phyloP scores from a whole-genome alignment of 345 rosid genomes.

The Brassica cretica region DNA sequence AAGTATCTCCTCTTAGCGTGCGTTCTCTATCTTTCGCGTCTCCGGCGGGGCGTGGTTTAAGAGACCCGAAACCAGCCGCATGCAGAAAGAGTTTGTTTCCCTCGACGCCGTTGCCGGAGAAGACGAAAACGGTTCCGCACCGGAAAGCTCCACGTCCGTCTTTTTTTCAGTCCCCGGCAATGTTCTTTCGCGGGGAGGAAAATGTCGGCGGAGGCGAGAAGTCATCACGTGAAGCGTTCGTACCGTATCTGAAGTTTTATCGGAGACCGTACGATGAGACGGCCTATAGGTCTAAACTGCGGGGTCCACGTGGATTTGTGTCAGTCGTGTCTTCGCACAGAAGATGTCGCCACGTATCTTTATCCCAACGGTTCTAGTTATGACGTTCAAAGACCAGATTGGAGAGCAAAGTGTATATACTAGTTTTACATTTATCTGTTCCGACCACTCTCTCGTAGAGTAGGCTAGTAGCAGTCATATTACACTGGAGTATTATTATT shows the following conservation, averaged over 20 bases:
- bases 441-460: not conserved
- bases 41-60: constrained; percentile 51
- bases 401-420: constrained; percentile 35
- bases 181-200: constrained; percentile 66
- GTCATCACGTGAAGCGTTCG: constrained; percentile 73
- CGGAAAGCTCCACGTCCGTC: constrained; percentile 76
- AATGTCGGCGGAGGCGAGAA: constrained; percentile 56
- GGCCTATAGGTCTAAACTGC: constrained; percentile 82
- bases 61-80: constrained; percentile 23
- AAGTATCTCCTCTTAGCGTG: constrained; percentile 65
- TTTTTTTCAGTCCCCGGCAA: constrained; percentile 88
- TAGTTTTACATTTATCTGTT: constrained; percentile 14
- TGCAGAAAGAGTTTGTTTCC: constrained; percentile 60
- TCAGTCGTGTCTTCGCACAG: constrained; percentile 75
- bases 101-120: constrained; percentile 80
- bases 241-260: constrained; percentile 70
- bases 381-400: not conserved
- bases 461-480: not conserved
- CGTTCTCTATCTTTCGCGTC: constrained; percentile 83
- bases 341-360: constrained; percentile 76
- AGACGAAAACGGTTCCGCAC: constrained; percentile 34
- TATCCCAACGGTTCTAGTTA: constrained; percentile 79
- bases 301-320: constrained; percentile 88
- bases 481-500: not conserved
- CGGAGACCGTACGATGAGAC: constrained; percentile 91